Evolutionary conservation across 768 basidiomycete species (phyloP).

Genomic region (Leccinellum rugosiceps): DNA sequence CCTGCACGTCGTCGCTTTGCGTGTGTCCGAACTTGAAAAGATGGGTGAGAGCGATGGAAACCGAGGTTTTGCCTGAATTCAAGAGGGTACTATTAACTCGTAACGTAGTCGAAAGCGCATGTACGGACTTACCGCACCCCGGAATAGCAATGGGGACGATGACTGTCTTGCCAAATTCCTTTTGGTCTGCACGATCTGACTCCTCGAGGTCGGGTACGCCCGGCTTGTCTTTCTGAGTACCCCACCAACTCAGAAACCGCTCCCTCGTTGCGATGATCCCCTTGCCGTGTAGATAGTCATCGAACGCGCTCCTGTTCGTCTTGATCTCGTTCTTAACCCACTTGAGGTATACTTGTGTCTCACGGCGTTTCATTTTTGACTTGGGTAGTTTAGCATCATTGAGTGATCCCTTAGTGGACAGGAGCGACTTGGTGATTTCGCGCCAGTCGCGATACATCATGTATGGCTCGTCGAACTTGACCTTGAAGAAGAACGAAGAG

Average conservation of each 20-base stretch:
- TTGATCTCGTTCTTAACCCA: constrained; percentile 84
- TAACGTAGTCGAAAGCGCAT: neutral
- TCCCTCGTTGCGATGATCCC: constrained; percentile 87
- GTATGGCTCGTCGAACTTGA: constrained; percentile 99
- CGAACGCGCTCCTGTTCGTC: constrained; percentile 56
- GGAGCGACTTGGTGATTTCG: constrained; percentile 82
- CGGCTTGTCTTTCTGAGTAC: constrained; percentile 44
- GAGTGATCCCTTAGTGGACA: constrained; percentile 38
- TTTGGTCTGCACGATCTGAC: constrained; percentile 5
- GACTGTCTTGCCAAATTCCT: constrained; percentile 65
- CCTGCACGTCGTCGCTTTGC: constrained; percentile 86
- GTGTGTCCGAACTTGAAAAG: constrained; percentile 89
- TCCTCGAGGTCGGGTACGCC: constrained; percentile 29
- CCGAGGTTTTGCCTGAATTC: constrained; percentile 75
- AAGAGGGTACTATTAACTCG: neutral
- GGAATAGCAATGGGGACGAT: constrained; percentile 89
- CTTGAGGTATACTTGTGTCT: constrained; percentile 73
- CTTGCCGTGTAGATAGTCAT: constrained; percentile 60
- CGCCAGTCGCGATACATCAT: constrained; percentile 99
- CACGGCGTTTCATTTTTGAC: constrained; percentile 67
- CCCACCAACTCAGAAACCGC: constrained; percentile 68
- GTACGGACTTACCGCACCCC: constrained; percentile 70
- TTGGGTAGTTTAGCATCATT: constrained; percentile 47
- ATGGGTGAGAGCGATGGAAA: constrained; percentile 72
- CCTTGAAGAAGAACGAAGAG: constrained; percentile 96